Base-by-base conservation (phyloP, 2,329 filamentous ascomycete genomes). In the Exserohilum turcica region DNA sequence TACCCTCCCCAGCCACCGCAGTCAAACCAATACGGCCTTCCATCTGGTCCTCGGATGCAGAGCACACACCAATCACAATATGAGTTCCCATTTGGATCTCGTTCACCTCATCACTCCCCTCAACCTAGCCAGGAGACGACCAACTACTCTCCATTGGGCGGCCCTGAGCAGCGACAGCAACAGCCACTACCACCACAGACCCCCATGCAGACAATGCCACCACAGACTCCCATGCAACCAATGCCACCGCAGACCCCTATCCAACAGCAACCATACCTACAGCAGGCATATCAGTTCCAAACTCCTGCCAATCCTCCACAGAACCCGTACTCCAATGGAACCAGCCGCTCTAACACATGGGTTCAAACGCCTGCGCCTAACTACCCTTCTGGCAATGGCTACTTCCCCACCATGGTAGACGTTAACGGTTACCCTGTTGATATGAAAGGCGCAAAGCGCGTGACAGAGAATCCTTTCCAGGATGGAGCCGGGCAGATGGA, bases 291-390 rank as follows among this genome's bases (percentile, higher is more conserved):
- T 24, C 60, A 64, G 24, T 42, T 44, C 37, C 31, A 31, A 21
- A 51, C 39, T 32, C 37, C 38, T 12, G 46, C 49, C n/a, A 48
- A 37, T 12, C 43, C 52, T 39, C 60, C 52, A 42, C 54, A 52
- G 40, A 47, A 40, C 21, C 58, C 56, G 32, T 51, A 50, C 29
- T 50, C 66, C 29, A 57, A 58, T n/a, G 58, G 69, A 24, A 64
- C 63, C 3, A 65, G 62, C 28, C 63, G 67, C 19, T 62, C 65
- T 21, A 68, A 64, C 47, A 72, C 68, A 27, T 70, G 63, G 64
- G 64, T 67, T 1, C 64, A 69, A 18, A 65, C 67, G 37, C 64
- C 67, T 50, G 51, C 54, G 18, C 61, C 48, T 2, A 59, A 60
- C 31, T 66, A 63, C 31, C 61, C 64, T 12, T 52, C 55, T 21